phyloP scores from a whole-genome alignment of 2,329 filamentous ascomycete species.

The Cordyceps cicadae region DNA sequence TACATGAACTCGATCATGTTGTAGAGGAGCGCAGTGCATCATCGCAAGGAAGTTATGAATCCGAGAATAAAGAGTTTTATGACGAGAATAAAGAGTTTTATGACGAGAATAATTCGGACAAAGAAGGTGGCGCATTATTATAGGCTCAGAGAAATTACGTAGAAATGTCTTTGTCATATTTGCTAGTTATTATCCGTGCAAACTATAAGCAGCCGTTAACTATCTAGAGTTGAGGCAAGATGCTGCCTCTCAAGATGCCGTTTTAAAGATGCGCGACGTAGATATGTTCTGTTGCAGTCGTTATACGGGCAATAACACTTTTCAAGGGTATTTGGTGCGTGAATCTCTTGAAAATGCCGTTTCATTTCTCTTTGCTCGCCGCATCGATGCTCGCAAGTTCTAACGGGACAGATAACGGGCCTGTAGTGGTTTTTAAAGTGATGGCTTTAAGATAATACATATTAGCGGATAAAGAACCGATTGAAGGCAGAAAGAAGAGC shows the following conservation, averaged over 20 bases:
- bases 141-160: not conserved
- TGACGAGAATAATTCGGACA: not conserved
- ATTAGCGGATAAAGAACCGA: not conserved
- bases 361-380: constrained; percentile 8
- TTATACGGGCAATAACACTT: not conserved
- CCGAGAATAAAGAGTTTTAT: no score
- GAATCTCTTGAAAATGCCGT: not conserved
- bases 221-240: not conserved
- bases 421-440: not conserved
- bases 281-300: not conserved
- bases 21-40: not conserved
- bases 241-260: not conserved
- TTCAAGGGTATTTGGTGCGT: not conserved
- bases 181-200: not conserved
- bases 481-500: not conserved
- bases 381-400: not conserved
- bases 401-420: not conserved
- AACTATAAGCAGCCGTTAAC: not conserved
- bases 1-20: not conserved
- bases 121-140: not conserved
- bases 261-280: not conserved
- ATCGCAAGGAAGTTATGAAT: no score
- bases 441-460: not conserved
- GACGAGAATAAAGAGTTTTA: no score
- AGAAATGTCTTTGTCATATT: not conserved